Conservation (phyloP, 306 rosid genomes). For the Medicago arabica region DNA sequence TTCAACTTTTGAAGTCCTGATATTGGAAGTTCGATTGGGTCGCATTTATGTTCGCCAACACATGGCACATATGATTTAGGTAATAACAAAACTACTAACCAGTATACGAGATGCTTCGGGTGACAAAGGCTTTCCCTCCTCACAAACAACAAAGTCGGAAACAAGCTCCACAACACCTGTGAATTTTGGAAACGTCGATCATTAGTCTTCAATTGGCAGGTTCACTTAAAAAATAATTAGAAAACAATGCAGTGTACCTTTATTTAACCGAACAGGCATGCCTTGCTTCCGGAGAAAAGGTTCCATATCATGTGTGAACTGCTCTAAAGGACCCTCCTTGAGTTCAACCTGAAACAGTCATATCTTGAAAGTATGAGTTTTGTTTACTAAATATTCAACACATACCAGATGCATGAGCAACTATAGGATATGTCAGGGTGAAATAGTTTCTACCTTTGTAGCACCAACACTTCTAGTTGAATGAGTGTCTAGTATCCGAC, state of each 20-base stretch:
- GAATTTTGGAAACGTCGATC: slow-evolving; percentile 14
- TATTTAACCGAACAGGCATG: slow-evolving; percentile 94
- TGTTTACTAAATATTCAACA: neutral
- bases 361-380: neutral
- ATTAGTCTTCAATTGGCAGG: neutral
- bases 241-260: slow-evolving; percentile 55
- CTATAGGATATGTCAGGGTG: neutral
- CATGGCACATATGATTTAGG: neutral
- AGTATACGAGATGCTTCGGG: slow-evolving; percentile 88
- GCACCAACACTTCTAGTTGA: too few relatives aligned
- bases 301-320: slow-evolving; percentile 96
- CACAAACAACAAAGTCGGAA: slow-evolving; percentile 84
- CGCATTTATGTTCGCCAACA: neutral
- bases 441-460: neutral
- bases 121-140: slow-evolving; percentile 89
- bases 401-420: neutral
- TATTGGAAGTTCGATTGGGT: neutral
- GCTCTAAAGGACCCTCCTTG: slow-evolving; percentile 92
- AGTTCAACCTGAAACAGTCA: slow-evolving; percentile 75
- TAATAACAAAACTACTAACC: slow-evolving; percentile 51
- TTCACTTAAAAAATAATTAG: neutral
- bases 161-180: slow-evolving; percentile 96
- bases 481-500: too few relatives aligned
- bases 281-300: slow-evolving; percentile 95
- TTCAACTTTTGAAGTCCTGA: neutral